These are phyloP conservation scores for Pyrenula aspistea DNA, from an alignment of 495 filamentous ascomycete genomes.

Conservation along the genomic window DNA sequence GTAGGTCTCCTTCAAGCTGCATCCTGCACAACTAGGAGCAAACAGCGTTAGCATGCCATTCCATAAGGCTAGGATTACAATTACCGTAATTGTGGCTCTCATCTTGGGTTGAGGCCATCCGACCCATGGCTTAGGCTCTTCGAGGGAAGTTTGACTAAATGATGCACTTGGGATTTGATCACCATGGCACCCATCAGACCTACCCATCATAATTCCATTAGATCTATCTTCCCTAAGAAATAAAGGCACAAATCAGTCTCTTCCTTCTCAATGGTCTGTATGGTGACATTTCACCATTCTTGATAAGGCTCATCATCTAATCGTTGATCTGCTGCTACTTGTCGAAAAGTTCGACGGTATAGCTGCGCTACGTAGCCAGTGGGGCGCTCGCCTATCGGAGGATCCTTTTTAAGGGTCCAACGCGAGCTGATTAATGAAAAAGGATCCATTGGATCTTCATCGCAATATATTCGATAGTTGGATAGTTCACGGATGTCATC, in stretches of 20 bases:
- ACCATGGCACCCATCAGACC: neutral
- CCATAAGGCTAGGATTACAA: no score
- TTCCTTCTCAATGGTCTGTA: no score
- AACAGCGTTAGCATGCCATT: neutral
- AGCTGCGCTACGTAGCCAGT: neutral
- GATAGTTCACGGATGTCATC: neutral
- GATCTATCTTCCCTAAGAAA: neutral
- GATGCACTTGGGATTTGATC: neutral
- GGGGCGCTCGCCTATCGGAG: neutral
- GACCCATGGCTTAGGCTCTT: neutral
- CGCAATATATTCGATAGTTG: neutral
- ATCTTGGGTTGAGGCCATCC: neutral
- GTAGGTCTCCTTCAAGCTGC: neutral
- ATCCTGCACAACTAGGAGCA: neutral
- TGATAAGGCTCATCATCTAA: neutral
- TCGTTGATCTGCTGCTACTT: neutral
- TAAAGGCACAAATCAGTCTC: no score
- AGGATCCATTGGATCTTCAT: neutral
- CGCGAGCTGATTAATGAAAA: neutral
- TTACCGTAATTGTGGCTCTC: neutral
- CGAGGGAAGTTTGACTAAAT: neutral
- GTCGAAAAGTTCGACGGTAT: neutral
- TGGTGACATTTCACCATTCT: no score
- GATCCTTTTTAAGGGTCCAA: neutral
- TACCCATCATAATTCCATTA: neutral